A percentile compares a stretch with the other conserved stretches of the same genome.
phyloP scores from a whole-genome alignment of 192 early-diverging fungal genomes.

The Piromyces sp. region DNA sequence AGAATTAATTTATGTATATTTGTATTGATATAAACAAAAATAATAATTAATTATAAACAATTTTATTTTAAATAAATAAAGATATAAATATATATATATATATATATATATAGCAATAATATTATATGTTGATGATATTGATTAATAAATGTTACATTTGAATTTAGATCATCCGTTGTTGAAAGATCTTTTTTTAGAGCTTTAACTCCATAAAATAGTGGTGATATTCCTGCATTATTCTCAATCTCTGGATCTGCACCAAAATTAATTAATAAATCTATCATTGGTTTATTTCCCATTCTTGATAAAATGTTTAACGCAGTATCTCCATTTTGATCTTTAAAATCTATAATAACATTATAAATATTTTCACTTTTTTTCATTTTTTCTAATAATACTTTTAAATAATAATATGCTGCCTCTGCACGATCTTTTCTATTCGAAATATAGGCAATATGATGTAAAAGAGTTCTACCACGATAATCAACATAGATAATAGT shows the following conservation, averaged over 20 bases:
- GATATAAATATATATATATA: too few species aligned
- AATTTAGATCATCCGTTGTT: neutral
- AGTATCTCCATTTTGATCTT: conserved; percentile 60
- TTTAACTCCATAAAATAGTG: conserved; percentile 38
- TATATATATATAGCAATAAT: neutral
- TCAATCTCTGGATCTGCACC: conserved; percentile 55
- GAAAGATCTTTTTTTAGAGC: conserved; percentile 3
- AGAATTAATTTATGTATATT: neutral
- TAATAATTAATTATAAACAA: too few species aligned
- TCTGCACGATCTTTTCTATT: conserved; percentile 47
- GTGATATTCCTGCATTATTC: conserved; percentile 60
- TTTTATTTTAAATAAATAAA: too few species aligned
- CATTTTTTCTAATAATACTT: conserved; percentile 57
- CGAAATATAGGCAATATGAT: conserved; percentile 68
- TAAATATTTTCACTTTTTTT: conserved; percentile 14
- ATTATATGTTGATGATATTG: neutral
- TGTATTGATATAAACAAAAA: too few species aligned
- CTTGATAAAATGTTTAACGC: conserved; percentile 76
- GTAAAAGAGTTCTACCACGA: conserved; percentile 68
- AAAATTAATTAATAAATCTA: conserved; percentile 44
- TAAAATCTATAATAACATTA: conserved; percentile 30
- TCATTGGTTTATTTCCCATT: conserved; percentile 56
- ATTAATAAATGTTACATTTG: too few species aligned
- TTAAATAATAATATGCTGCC: conserved; percentile 75
- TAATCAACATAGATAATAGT: conserved; percentile 61